phyloP scores from a whole-genome alignment of 202 grass and related monocot genomes.

The Cymbopogon flexuosus region DNA sequence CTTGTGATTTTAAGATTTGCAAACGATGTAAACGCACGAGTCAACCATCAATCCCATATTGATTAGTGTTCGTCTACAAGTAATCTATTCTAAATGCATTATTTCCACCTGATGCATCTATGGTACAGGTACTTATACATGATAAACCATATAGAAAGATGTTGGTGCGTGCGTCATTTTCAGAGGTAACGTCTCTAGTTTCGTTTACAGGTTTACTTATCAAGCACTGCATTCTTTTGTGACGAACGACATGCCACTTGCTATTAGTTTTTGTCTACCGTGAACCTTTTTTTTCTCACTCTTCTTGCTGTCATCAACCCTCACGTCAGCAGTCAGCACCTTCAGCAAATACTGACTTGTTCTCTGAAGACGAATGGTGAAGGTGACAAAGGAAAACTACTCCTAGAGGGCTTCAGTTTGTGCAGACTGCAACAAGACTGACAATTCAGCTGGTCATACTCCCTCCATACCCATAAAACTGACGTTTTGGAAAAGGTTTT shows the following conservation, averaged over 20 bases:
- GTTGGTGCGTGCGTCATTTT: background rate
- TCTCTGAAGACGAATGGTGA: background rate
- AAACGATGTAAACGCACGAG: background rate
- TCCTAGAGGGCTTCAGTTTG: background rate
- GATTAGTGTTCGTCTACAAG: background rate
- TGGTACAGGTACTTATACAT: background rate
- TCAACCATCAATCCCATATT: background rate
- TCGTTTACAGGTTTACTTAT: background rate
- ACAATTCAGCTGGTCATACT: background rate
- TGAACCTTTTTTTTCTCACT: background rate
- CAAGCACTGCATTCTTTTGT: background rate
- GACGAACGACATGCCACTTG: background rate
- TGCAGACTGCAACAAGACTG: background rate
- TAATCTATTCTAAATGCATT: background rate
- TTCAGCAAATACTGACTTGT: background rate
- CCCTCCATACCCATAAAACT: no score
- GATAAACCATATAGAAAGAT: background rate
- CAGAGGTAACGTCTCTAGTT: no score
- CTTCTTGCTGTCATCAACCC: background rate
- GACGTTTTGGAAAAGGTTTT: no score
- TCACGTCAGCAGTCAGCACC: background rate
- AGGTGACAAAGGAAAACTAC: no score
- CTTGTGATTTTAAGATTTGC: background rate
- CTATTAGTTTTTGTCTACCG: background rate
- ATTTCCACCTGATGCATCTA: background rate